Conservation (phyloP, 2,329 filamentous ascomycete genomes). For the Cytospora piceicola region DNA sequence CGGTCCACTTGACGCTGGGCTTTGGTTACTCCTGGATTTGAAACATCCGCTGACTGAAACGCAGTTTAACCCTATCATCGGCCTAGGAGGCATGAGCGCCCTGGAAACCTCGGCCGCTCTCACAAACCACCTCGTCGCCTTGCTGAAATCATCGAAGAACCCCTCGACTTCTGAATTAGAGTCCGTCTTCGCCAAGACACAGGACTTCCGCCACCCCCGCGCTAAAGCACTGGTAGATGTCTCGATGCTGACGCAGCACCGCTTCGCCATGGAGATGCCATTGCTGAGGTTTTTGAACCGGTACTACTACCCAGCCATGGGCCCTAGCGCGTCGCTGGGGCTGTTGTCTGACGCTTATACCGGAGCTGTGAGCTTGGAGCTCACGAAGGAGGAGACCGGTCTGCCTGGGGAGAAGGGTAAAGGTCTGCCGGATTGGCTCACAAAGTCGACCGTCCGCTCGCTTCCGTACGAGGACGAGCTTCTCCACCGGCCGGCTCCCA, state of each 20-base stretch:
- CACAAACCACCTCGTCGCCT: slow-evolving; percentile 16
- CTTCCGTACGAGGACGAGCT: slow-evolving; percentile 21
- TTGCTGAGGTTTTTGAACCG: slow-evolving; percentile 13
- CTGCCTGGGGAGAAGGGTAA: background rate
- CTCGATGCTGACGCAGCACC: slow-evolving; percentile 13
- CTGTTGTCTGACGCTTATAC: slow-evolving; percentile 10
- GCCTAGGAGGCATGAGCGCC: slow-evolving; percentile 13
- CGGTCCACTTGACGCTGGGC: background rate
- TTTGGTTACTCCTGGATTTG: background rate
- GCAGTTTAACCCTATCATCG: slow-evolving; percentile 18
- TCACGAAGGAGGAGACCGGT: background rate
- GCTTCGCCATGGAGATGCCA: slow-evolving; percentile 16
- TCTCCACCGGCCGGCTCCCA: background rate
- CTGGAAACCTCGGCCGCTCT: slow-evolving; percentile 14
- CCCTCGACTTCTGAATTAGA: slow-evolving; percentile 7
- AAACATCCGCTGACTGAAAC: background rate
- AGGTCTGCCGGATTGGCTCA: slow-evolving; percentile 2
- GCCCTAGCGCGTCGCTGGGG: slow-evolving; percentile 5
- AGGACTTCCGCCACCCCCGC: slow-evolving; percentile 9
- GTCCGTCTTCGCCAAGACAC: background rate
- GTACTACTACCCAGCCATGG: slow-evolving; percentile 8
- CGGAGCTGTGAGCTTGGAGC: background rate
- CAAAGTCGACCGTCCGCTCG: background rate
- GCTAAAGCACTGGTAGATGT: slow-evolving; percentile 9
- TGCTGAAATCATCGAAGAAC: background rate